These are phyloP conservation scores for Coprinellus micaceus DNA, from an alignment of 768 basidiomycete species.

Conservation along the genomic window DNA sequence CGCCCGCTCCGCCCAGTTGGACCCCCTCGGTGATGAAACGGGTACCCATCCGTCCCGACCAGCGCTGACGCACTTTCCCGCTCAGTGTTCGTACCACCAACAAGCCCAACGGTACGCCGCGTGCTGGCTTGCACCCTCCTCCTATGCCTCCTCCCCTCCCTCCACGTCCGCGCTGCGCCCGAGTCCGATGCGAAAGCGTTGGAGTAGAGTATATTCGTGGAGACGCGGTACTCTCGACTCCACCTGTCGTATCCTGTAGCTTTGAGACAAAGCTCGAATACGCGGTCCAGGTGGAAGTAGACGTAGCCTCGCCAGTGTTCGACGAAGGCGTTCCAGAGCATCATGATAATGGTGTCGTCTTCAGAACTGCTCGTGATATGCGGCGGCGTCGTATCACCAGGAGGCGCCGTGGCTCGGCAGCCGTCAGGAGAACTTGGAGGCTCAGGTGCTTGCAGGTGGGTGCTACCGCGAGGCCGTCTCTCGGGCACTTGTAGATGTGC, in stretches of 20 bases:
- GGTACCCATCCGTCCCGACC: background rate
- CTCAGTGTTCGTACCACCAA: background rate
- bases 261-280: background rate
- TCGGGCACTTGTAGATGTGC: too few species aligned
- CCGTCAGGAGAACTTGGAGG: background rate
- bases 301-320: background rate
- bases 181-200: background rate
- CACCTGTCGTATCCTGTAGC: background rate
- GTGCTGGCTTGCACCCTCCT: background rate
- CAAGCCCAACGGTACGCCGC: background rate
- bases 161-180: background rate
- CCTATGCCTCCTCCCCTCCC: background rate
- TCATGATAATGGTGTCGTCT: background rate
- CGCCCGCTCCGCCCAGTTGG: background rate
- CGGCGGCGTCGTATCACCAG: background rate
- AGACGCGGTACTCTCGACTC: background rate
- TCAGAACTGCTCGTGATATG: background rate
- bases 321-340: background rate
- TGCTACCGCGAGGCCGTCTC: too few species aligned
- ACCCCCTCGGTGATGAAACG: background rate
- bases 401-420: background rate
- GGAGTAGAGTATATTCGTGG: background rate
- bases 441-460: too few species aligned
- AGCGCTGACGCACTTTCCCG: background rate
- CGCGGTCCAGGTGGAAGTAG: background rate